A percentile compares a stretch with the other conserved stretches of the same genome.
Evolutionary conservation across 2,329 filamentous ascomycete species (phyloP).

Genomic region (Annulohypoxylon truncatum): DNA sequence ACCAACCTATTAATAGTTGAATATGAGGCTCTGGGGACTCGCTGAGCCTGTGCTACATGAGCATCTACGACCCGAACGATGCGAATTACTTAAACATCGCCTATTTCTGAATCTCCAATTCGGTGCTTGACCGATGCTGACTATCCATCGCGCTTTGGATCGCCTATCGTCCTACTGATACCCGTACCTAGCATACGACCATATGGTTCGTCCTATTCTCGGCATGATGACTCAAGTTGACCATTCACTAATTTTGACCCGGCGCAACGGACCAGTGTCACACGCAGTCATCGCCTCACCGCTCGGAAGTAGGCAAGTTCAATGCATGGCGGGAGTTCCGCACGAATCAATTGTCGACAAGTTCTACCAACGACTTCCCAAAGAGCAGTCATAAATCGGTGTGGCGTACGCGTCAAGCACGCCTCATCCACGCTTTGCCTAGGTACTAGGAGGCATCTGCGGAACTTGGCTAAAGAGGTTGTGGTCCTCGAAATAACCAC

Average conservation of each 20-base stretch:
- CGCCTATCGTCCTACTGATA: background rate
- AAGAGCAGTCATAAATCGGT: slow-evolving; percentile 14
- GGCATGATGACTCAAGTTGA: slow-evolving; percentile 30
- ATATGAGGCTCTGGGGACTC: slow-evolving; percentile 2
- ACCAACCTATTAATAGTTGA: background rate
- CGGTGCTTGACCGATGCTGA: slow-evolving; percentile 1
- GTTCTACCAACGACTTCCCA: background rate
- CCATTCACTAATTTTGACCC: slow-evolving; percentile 8
- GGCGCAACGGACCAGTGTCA: slow-evolving; percentile 21
- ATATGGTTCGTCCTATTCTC: slow-evolving; percentile 20
- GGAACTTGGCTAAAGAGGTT: slow-evolving; percentile 2
- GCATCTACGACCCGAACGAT: background rate
- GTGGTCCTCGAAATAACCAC: slow-evolving; percentile 7
- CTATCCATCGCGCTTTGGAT: background rate
- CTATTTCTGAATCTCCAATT: background rate
- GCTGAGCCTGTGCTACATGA: background rate
- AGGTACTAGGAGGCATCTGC: background rate
- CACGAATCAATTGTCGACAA: slow-evolving; percentile 29
- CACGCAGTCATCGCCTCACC: slow-evolving; percentile 31
- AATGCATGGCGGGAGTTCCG: slow-evolving; percentile 18
- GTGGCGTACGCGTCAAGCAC: slow-evolving; percentile 11
- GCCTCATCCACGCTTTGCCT: slow-evolving; percentile 1
- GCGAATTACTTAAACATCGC: background rate
- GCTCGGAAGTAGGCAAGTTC: slow-evolving; percentile 11
- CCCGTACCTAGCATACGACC: slow-evolving; percentile 12